Base-by-base conservation (phyloP, 1,284 basidiomycete species). In the Malassezia sympodialis region DNA sequence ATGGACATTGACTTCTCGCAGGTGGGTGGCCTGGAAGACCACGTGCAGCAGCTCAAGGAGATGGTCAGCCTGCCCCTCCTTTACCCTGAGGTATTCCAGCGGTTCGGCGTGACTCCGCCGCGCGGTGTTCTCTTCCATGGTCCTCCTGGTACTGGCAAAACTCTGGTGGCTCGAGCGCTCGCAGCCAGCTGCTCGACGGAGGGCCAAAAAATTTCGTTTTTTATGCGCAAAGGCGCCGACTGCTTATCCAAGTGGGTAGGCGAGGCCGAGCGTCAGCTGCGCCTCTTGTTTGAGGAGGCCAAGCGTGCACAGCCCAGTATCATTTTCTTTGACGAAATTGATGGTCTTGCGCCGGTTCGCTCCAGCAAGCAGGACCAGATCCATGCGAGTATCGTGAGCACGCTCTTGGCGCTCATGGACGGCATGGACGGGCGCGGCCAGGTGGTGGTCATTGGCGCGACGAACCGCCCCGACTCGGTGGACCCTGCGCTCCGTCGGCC, bases 221-320 rank as follows among this genome's bases (percentile, higher is more conserved):
- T 96, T 80, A 98, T 99, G 94, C 87, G 94, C 47, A 99, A 99
- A 77, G 94, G 94, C 35, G 94, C 94, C 21, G 94, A 99, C 76
- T 90, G 88, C 65, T 80, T 98, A 24, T 94, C 90, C 7, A 98
- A 98, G 78, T 99, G 94, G 94, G 93, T 99, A 11, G 94, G 94
- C 56, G 94, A 99, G 77, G 94, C 94, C 2, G 94, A 98, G 72
- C 83, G 94, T 3, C 94, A 98, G 75, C 80, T 98, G 6, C 83
- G 94, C 1, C 80, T 98, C 49, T 80, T 99, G 8, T 99, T 99
- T 74, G 93, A 98, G 65, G 94, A 98, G 78, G 94, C 94, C 1
- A 82, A 85, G 41, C 85, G 85, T 52, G 86, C 84, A 49, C 93
- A 98, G 71, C 94, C 94, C 0, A 88, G 85, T 62, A 99, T 93